Percentiles rank a stretch among this genome's conserved stretches.
Conservation (phyloP, 495 filamentous ascomycete genomes). For the Clavariopsis aquatica region DNA sequence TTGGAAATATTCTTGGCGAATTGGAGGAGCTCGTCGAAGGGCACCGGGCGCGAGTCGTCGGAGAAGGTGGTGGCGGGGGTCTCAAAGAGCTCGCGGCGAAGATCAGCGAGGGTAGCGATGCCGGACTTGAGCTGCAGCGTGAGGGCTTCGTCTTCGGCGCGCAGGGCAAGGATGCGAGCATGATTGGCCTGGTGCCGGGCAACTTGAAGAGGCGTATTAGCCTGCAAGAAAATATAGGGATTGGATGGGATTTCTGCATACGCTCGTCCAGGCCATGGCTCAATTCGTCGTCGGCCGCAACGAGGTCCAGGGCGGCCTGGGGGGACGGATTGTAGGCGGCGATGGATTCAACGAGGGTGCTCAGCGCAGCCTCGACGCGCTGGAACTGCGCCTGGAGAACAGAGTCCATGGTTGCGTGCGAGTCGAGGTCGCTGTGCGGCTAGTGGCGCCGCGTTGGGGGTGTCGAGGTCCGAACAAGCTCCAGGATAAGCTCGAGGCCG, state of each 20-base stretch:
- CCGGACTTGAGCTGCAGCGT: slow-evolving; percentile 65
- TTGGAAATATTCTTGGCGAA: slow-evolving; percentile 74
- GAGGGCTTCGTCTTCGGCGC: slow-evolving; percentile 57
- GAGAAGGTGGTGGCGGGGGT: slow-evolving; percentile 58
- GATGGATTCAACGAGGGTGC: slow-evolving; percentile 70
- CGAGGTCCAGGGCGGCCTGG: slow-evolving; percentile 61
- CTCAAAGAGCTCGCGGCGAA: slow-evolving; percentile 64
- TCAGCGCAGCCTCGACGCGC: slow-evolving; percentile 67
- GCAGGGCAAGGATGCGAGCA: slow-evolving; percentile 62
- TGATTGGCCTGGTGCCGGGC: slow-evolving; percentile 69
- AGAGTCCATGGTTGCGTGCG: slow-evolving; percentile 55
- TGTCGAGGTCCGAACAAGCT: not conserved
- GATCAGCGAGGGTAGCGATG: slow-evolving; percentile 60
- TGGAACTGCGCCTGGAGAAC: slow-evolving; percentile 63
- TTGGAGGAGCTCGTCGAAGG: slow-evolving; percentile 65
- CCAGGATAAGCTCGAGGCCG: no score
- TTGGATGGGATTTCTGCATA: slow-evolving; percentile 36
- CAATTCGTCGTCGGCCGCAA: slow-evolving; percentile 67
- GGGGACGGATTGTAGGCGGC: slow-evolving; percentile 74
- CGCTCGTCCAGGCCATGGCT: slow-evolving; percentile 59
- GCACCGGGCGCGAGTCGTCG: slow-evolving; percentile 48
- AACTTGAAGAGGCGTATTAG: slow-evolving; percentile 52
- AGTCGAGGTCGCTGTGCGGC: no score
- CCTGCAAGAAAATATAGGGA: not conserved
- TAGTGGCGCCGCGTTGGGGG: not conserved